phyloP scores from a whole-genome alignment of 257 asterid species.

The Apocynum venetum region DNA sequence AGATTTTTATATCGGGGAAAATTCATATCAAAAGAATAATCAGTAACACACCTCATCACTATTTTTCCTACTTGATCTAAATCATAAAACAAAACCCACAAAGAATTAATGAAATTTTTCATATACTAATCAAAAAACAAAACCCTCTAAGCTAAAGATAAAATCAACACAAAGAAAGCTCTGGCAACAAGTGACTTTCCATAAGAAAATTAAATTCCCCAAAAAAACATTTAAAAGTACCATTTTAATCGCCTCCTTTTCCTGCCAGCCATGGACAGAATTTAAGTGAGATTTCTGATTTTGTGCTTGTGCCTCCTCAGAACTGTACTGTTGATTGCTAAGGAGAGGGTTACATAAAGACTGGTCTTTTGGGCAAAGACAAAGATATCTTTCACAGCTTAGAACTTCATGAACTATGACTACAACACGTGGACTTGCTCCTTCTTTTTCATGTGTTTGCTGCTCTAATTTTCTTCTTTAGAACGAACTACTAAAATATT shows the following conservation, averaged over 20 bases:
- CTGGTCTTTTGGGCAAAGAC: background rate
- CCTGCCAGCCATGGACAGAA: conserved; percentile 43
- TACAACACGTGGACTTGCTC: conserved; percentile 6
- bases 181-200: background rate
- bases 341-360: background rate
- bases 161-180: background rate
- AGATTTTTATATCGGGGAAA: background rate
- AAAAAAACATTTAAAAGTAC: conserved; percentile 31
- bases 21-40: background rate
- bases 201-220: background rate
- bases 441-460: background rate
- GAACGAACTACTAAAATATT: background rate
- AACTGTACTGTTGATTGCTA: background rate
- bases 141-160: background rate
- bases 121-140: no score
- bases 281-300: background rate
- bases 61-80: background rate
- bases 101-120: background rate
- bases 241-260: conserved; percentile 44
- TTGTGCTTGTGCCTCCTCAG: background rate
- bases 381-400: background rate
- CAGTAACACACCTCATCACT: background rate
- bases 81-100: background rate
- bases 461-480: background rate
- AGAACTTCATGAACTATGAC: background rate